Base-by-base conservation (phyloP, 345 rosid species). In the Lepidium didymum region DNA sequence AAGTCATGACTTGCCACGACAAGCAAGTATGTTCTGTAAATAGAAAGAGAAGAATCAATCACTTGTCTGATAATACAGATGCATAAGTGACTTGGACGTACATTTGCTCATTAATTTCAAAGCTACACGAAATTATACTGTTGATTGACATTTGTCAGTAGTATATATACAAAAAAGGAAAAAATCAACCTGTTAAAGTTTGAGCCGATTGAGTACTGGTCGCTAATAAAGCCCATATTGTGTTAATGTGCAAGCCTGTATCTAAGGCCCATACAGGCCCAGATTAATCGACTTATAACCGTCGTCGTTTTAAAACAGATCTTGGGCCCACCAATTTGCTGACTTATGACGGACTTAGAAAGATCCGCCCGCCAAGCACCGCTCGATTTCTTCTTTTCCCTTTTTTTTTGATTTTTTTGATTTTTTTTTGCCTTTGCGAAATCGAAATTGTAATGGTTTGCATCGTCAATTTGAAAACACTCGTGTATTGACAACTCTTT, bases 291-390 rank as follows among this genome's bases (percentile, higher is more conserved):
- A 7, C 10, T n/a, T n/a, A 5, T 5, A 9, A 2, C 21, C 54
- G 54, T 0, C 1, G 33, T 23, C 33, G 54, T 57, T 1, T 56
- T 29, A 7, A 29, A 29, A 56, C 33, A 7, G 44, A 37, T 36
- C 11, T 38, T 5, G n/a, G 68, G 75, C 68, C 68, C 60, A 41
- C 7, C 10, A 42, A 21, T 23, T 14, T 18, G 34, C 64, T 44
- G 62, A 36, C 43, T 40, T 31, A 42, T 53, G 10, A 67, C 27
- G n/a, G 29, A 68, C 74, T 61, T 59, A n/a, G 61, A 40, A 25
- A 51, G 68, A 51, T 70, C 75, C 75, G 62, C 62, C 72, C 55
- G 43, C 54, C 27, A 65, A 29, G 41, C 19, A 34, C 23, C 44
- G 61, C 7, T 33, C 68, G 63, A 62, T 62, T 53, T 70, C 55